Evolutionary conservation across 257 asterid genomes (phyloP).

Genomic region (Capsicum chinense): DNA sequence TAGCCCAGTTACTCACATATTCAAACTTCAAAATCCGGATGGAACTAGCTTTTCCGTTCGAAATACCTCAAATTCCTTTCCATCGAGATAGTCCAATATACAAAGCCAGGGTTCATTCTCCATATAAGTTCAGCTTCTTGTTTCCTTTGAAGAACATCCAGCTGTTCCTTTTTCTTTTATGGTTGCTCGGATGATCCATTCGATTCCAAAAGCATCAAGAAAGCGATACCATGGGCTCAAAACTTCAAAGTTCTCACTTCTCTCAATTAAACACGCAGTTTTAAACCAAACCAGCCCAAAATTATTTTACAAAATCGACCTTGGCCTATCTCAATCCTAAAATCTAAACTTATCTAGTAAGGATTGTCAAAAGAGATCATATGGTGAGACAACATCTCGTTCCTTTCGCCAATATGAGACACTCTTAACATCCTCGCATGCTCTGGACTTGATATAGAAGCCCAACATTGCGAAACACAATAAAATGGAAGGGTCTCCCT

Average conservation of each 20-base stretch:
- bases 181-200: not conserved
- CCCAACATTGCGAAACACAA: not conserved
- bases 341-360: not conserved
- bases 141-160: constrained; percentile 2
- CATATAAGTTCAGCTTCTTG: not conserved
- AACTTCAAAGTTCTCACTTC: not conserved
- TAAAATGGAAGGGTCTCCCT: not conserved
- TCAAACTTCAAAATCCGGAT: not conserved
- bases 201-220: not conserved
- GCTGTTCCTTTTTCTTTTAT: not conserved
- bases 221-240: not conserved
- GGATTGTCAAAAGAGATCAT: not conserved
- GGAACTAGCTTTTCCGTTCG: not conserved
- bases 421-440: not conserved
- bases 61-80: not conserved
- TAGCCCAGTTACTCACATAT: not conserved
- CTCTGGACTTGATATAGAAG: not conserved
- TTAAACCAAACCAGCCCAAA: not conserved
- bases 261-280: not conserved
- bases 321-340: not conserved
- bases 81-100: not conserved
- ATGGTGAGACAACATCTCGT: not conserved
- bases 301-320: not conserved
- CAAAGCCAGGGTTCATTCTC: not conserved
- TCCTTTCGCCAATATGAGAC: not conserved